These are phyloP conservation scores for Gossypium schwendimanii DNA, from an alignment of 441 rosid species.

Conservation along the genomic window DNA sequence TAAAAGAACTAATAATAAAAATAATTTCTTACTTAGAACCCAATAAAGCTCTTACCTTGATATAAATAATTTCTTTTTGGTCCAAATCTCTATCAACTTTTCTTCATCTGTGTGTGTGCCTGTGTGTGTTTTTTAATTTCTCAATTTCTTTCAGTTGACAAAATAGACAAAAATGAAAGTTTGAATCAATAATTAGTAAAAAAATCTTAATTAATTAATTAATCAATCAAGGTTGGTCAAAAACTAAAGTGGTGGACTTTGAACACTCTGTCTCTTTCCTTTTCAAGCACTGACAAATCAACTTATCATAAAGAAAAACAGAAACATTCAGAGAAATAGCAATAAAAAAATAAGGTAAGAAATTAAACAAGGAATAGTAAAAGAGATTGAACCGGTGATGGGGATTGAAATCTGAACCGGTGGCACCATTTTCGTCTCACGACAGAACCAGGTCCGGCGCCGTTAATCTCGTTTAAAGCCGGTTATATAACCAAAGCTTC, in stretches of 20 bases:
- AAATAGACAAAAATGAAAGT: not conserved
- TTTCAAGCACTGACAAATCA: constrained; percentile 27
- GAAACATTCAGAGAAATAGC: too few species aligned
- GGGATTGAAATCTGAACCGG: constrained; percentile 18
- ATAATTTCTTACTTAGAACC: not conserved
- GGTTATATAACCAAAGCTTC: not conserved
- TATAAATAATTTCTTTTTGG: constrained; percentile 20
- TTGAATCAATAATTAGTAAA: constrained; percentile 3
- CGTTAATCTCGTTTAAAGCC: too few species aligned
- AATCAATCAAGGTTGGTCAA: constrained; percentile 26
- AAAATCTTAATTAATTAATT: not conserved
- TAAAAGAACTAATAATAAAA: constrained; percentile 8
- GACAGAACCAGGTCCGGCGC: constrained; percentile 3
- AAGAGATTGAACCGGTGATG: not conserved
- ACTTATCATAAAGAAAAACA: not conserved
- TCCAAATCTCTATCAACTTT: constrained; percentile 30
- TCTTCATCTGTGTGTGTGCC: not conserved
- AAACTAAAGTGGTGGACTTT: constrained; percentile 21
- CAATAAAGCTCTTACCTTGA: constrained; percentile 29
- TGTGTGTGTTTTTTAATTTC: not conserved
- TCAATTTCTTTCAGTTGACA: not conserved
- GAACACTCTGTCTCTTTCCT: constrained; percentile 17
- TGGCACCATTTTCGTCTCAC: constrained; percentile 16
- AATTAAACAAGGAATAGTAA: not conserved
- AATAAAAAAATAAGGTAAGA: not conserved